Evolutionary conservation across 1,139 yeast genomes (phyloP).

Genomic region (Yamadazyma sp.): DNA sequence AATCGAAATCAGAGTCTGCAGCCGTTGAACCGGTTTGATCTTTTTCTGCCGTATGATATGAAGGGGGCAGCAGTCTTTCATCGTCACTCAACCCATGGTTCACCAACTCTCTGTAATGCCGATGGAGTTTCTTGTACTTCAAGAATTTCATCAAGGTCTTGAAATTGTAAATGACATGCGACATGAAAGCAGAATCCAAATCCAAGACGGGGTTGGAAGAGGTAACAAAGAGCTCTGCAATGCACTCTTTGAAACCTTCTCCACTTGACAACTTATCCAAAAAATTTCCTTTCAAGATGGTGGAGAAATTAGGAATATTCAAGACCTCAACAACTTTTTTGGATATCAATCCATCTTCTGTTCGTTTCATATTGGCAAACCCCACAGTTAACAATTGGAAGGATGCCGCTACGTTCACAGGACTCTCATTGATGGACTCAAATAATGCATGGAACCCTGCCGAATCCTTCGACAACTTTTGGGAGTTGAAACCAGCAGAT

Average conservation of each 20-base stretch:
- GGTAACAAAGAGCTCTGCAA: slow-evolving; percentile 40
- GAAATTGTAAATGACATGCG: slow-evolving; percentile 36
- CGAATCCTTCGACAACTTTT: slow-evolving; percentile 32
- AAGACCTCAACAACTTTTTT: slow-evolving; percentile 36
- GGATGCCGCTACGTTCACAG: slow-evolving; percentile 50
- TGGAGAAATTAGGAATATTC: slow-evolving; percentile 51
- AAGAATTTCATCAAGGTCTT: slow-evolving; percentile 33
- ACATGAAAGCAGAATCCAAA: slow-evolving; percentile 47
- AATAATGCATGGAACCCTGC: slow-evolving; percentile 66
- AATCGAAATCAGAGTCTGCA: slow-evolving; percentile 6
- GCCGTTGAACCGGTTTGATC: slow-evolving; percentile 1
- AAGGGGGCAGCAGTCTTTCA: background rate
- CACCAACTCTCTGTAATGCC: slow-evolving; percentile 12
- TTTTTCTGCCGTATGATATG: background rate
- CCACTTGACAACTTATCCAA: slow-evolving; percentile 37
- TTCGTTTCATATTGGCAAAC: slow-evolving; percentile 19
- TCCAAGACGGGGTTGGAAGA: slow-evolving; percentile 51
- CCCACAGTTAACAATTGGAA: slow-evolving; percentile 42
- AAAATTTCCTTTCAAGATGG: slow-evolving; percentile 57
- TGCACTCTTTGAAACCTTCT: slow-evolving; percentile 37
- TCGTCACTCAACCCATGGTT: slow-evolving; percentile 7
- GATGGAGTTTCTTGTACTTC: slow-evolving; percentile 24
- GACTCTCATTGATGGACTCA: slow-evolving; percentile 47
- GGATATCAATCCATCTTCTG: slow-evolving; percentile 17
- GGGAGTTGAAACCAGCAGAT: slow-evolving; percentile 32